Evolutionary conservation across 257 asterid species (phyloP), one percentile per base, ranked within the genome.

Genomic region (Verbena officinalis): DNA sequence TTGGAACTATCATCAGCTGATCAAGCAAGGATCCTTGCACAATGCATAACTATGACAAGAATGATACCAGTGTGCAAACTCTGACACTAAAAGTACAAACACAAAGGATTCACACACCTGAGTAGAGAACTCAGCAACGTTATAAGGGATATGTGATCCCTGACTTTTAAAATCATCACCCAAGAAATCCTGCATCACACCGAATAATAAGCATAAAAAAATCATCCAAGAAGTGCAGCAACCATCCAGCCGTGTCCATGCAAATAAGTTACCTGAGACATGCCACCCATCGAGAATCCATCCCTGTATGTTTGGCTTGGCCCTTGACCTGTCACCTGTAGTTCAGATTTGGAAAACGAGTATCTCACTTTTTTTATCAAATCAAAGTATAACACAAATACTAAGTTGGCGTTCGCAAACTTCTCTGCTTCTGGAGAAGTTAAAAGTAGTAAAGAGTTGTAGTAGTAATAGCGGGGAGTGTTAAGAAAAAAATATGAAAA

Each of bases 141-240:
- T 86, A 67, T 90, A 94, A 12, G 98, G 91, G 59, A 85, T 89
- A 86, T 88, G 99, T 39, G 98, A 89, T 64, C 96, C 99, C 83
- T 94, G 99, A 71, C 99, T 91, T 80, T 94, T 91, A 52, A 94
- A 90, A 81, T 94, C 99, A 65, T 90, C 98, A 1, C 91, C 91
- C 66, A 94, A 75, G 83, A 88, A 90, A 65, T 90, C 99, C 98
- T 94, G 88, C 77, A 70, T 55, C 46, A 65, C 12, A 50, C 43
- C 4, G 30, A 5, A 79, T 33, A 57, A 59, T 67, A 52, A 74
- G 59, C 45, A 40, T 33, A 19, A 55, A 21, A 15, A 64, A 39
- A 59, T 42, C 38, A 43, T 59, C 16, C 13, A 45, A 55, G 14
- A 49, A 57, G 33, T 24, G 52, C 12, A 69, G 12, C 43, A 20